These are phyloP conservation scores for Echeveria elegans DNA, from an alignment of 164 flowering plant genomes.

Conservation along the genomic window DNA sequence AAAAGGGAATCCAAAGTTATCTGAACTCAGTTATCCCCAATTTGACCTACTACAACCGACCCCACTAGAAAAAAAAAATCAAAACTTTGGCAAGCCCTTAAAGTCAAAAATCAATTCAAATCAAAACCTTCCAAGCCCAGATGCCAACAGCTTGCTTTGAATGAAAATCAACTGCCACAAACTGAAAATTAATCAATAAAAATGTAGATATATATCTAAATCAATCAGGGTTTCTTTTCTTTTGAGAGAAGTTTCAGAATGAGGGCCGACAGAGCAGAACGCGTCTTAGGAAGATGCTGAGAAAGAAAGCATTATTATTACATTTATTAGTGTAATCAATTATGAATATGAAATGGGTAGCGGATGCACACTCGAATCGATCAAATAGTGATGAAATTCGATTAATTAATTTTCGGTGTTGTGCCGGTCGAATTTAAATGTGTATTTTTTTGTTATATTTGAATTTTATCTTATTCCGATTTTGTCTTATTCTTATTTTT, in stretches of 20 bases:
- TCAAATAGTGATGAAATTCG: too few relatives aligned
- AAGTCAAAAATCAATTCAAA: too few relatives aligned
- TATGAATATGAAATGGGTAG: too few relatives aligned
- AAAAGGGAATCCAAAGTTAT: neutral
- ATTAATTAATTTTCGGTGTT: too few relatives aligned
- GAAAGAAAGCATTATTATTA: neutral
- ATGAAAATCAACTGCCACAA: neutral
- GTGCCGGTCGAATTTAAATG: too few relatives aligned
- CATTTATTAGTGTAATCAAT: too few relatives aligned
- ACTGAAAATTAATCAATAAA: too few relatives aligned
- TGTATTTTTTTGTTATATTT: too few relatives aligned
- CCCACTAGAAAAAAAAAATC: neutral
- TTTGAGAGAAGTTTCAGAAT: neutral
- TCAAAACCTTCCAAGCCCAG: neutral
- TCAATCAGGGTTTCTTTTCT: neutral
- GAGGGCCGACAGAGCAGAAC: neutral
- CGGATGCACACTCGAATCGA: too few relatives aligned
- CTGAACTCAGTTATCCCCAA: neutral
- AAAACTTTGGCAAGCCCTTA: neutral
- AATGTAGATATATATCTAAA: neutral
- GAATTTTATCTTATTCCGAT: too few relatives aligned
- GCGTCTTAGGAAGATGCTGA: neutral
- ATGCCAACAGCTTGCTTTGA: neutral
- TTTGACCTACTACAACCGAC: neutral
- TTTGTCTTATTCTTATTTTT: too few relatives aligned